These are phyloP conservation scores for Eragrostis nindensis DNA, from an alignment of 176 grass and related monocot species.

Conservation along the genomic window DNA sequence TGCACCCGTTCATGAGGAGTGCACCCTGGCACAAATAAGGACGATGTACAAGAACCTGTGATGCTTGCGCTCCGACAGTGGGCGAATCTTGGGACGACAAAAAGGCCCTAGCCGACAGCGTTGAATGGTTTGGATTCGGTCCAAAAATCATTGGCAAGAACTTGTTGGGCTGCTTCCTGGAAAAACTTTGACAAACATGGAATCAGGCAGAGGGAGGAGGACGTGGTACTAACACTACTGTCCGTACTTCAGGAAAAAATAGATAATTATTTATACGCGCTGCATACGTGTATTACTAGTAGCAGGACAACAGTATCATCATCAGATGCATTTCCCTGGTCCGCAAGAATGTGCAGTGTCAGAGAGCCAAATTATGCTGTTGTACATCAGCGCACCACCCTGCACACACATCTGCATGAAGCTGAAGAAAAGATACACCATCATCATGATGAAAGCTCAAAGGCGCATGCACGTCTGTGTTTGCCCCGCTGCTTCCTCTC, in stretches of 20 bases:
- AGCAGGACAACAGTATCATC: not conserved
- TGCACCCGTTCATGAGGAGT: no score
- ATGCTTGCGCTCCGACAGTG: conserved; percentile 7
- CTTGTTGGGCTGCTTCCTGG: no score
- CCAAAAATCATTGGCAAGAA: not conserved
- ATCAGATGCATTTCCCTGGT: not conserved
- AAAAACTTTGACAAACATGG: not conserved
- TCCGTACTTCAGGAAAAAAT: no score
- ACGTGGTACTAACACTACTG: no score
- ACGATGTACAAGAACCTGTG: not conserved
- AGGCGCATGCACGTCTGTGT: not conserved
- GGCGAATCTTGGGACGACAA: conserved; percentile 7
- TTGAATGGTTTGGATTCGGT: conserved; percentile 19
- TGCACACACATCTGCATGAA: not conserved
- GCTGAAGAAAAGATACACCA: not conserved
- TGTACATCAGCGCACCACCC: not conserved
- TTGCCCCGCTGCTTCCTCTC: not conserved
- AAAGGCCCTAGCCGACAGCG: conserved; percentile 11
- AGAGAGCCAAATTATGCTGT: not conserved
- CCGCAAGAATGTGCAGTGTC: not conserved
- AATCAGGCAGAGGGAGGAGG: not conserved
- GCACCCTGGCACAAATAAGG: not conserved
- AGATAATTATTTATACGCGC: no score
- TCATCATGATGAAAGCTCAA: not conserved
- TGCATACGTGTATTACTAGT: no score